These are phyloP conservation scores for Oryza australiensis DNA, from an alignment of 176 grass and related monocot genomes.

Conservation along the genomic window DNA sequence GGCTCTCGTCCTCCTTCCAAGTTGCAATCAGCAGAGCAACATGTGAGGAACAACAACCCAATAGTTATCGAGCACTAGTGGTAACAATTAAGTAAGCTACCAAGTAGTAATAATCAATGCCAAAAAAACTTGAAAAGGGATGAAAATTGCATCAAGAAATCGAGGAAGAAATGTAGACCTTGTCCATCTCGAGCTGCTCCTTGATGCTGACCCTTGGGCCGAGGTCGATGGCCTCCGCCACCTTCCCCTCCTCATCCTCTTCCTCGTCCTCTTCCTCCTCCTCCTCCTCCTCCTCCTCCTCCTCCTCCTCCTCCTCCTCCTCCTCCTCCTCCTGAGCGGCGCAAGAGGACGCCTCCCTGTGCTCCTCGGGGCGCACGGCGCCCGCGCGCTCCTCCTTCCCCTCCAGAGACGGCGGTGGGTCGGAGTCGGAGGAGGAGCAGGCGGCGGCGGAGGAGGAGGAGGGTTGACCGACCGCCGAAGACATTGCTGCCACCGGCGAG, in stretches of 20 bases:
- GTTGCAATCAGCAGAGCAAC: background rate
- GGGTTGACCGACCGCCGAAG: background rate
- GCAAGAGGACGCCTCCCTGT: conserved; percentile 37
- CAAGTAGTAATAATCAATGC: background rate
- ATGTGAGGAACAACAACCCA: background rate
- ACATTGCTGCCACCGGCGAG: conserved; percentile 39
- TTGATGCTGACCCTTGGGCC: conserved; percentile 79
- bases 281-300: conserved; percentile 27
- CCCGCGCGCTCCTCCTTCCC: conserved; percentile 16
- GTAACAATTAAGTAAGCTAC: background rate
- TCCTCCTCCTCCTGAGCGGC: conserved; percentile 20
- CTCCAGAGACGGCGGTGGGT: conserved; percentile 9
- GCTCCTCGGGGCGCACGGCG: background rate
- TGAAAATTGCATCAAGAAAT: background rate
- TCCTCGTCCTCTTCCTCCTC: conserved; percentile 24
- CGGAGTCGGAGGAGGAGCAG: background rate
- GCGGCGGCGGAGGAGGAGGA: background rate
- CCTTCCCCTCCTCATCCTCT: conserved; percentile 34
- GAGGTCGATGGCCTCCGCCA: conserved; percentile 47
- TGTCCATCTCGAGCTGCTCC: conserved; percentile 76
- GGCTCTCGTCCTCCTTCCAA: conserved; percentile 53
- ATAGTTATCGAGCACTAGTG: background rate
- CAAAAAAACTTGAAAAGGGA: background rate
- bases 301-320: conserved; percentile 20
- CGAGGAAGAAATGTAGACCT: conserved; percentile 35